Evolutionary conservation across 352 stramenopile genomes (phyloP), one percentile per base, ranked within the genome.

Genomic region (Pythium periplocum): DNA sequence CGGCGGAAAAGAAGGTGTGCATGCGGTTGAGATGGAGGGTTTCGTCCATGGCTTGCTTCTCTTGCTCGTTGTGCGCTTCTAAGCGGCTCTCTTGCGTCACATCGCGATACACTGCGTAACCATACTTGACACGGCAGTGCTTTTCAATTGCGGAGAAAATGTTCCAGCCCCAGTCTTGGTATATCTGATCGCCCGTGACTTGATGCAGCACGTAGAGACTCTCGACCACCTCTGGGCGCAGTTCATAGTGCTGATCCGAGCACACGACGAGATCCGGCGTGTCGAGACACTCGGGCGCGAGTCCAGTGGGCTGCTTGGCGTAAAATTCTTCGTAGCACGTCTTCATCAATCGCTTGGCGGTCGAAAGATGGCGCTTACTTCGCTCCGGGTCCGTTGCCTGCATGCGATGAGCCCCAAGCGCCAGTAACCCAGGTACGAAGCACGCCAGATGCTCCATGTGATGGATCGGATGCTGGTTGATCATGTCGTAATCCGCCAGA

Each of bases 1-100:
- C 97, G 9, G 96, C 96, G 36, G 98, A 61, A 68, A 99, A 99
- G 71, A 99, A 99, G 48, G 85, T 98, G 71, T 99, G 96, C 96
- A 98, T 98, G 46, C 88, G 80, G 82, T 99, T 89, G 30, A 98
- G 78, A 11, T 63, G 48, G 44, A 64, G 10, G 26, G 50, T 38
- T 30, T 59, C 53, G 9, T 26, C 45, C 52, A 41, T 55, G 40
- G 50, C 48, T 10, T 57, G 38, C 12, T 53, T 51, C 39, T 59
- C 46, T 4, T 45, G 12, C 2, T 58, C 51, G 41, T 57, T 48
- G 0, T 6, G 41, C 7, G 48, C 7, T 31, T 64, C 53, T 30
- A 9, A 53, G 11, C 56, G 50, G 4, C 49, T 35, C 0, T 48
- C 36, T 7, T 51, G 38, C 1, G 63, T 71, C 37, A 86, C 75